Evolutionary conservation across 192 early-diverging fungal genomes (phyloP).

Genomic region (Globomyces pollinis-pini): DNA sequence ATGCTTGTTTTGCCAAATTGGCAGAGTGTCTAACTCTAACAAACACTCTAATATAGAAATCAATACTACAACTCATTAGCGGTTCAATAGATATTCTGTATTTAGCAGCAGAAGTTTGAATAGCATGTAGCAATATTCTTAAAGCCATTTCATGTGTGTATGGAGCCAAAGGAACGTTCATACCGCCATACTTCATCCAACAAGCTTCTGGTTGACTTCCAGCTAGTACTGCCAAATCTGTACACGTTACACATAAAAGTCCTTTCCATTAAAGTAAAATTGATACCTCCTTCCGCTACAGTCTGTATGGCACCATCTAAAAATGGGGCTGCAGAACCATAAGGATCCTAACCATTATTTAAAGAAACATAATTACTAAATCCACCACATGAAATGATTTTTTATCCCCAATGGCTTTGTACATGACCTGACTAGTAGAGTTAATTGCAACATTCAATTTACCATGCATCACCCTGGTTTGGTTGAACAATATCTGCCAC

Average conservation of each 20-base stretch:
- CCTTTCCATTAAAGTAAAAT: no score
- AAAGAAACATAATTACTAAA: conserved; percentile 66
- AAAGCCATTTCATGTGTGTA: conserved; percentile 96
- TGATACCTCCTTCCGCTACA: conserved; percentile 78
- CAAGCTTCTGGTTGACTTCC: conserved; percentile 78
- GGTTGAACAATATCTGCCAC: conserved; percentile 68
- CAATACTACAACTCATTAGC: conserved; percentile 87
- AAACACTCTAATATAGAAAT: conserved; percentile 97
- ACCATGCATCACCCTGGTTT: conserved; percentile 67
- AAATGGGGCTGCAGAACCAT: conserved; percentile 92
- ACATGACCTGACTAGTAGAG: conserved; percentile 61
- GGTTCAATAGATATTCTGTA: conserved; percentile 83
- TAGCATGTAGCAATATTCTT: conserved; percentile 74
- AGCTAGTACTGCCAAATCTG: conserved; percentile 90
- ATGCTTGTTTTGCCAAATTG: conserved; percentile 60
- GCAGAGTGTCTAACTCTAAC: conserved; percentile 77
- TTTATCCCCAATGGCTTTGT: conserved; percentile 18
- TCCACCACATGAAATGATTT: not conserved
- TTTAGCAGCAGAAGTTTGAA: conserved; percentile 75
- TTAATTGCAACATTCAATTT: no score
- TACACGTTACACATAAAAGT: conserved; percentile 94
- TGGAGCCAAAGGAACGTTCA: conserved; percentile 71
- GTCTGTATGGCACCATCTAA: conserved; percentile 90
- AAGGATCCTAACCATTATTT: conserved; percentile 96
- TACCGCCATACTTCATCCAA: conserved; percentile 93